Base-by-base conservation (phyloP, 1,284 basidiomycete species). In the Microbotryomycetes sp. region DNA sequence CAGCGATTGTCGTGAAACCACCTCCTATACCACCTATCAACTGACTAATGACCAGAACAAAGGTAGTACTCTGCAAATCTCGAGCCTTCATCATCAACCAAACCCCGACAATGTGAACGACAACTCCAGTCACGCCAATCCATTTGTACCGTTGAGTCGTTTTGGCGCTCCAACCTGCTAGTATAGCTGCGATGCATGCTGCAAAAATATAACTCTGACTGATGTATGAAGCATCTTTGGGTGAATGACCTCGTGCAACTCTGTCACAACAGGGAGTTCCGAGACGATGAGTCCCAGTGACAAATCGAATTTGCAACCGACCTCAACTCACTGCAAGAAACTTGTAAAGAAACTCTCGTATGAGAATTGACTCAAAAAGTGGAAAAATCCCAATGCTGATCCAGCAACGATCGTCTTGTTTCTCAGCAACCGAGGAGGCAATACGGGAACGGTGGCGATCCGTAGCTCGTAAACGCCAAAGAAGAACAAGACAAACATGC, bases 1-100 rank as follows among this genome's bases (percentile, higher is more conserved):
- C 66, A 15, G 68, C 69, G 15, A 73, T 64, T 7, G 71, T 72
- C 26, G 71, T 73, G 28, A 70, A 71, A 0, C 71, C 72, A 15
- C 69, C 71, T 4, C 69, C 68, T 15, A 67, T 31, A 2, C 67
- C 70, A 23, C 69, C 66, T 5, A 69, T 63, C 58, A 74, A 54
- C 57, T 74, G 73, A 36, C 66, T 69, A 25, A 70, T 5, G 7
- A 73, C 69, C 19, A 74, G 62, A 48, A 72, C 73, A 32, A 58
- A 64, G 12, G 72, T 73, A 30, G 71, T 58, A 26, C 64, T 70
- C n/a, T 72, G 62, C 14, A 74, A 62, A 26, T 68, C 65, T 15
- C 73, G 53, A 50, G 67, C 59, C n/a, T 69, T 63, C 58, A 74
- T 70, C 73, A 74, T 74, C 59, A 74, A 62, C 56, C 69, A 64